phyloP scores from a whole-genome alignment of 768 basidiomycete species.

The Leccinum obscurum region DNA sequence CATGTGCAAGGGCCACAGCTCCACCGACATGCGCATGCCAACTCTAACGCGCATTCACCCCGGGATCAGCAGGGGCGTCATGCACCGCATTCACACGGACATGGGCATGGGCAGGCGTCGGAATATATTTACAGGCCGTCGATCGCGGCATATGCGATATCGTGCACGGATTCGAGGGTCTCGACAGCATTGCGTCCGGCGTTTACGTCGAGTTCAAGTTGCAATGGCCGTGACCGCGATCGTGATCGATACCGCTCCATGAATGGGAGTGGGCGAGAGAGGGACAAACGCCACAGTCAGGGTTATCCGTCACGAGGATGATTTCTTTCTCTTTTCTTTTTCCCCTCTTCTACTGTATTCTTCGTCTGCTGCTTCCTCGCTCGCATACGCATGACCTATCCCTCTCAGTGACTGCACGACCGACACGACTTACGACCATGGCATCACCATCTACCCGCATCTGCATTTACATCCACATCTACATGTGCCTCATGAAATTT shows the following conservation, averaged over 20 bases:
- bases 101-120: conserved; percentile 14
- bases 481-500: not conserved
- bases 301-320: conserved; percentile 16
- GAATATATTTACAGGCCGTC: conserved; percentile 33
- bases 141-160: conserved; percentile 33
- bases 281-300: conserved; percentile 19
- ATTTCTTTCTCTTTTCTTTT: not conserved
- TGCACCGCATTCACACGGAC: conserved; percentile 2
- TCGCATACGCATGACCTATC: not conserved
- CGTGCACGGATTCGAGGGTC: conserved; percentile 34
- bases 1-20: conserved; percentile 9
- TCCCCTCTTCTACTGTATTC: too few species aligned
- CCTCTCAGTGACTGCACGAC: not conserved
- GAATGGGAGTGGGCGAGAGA: conserved; percentile 10
- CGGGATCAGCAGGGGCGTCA: conserved; percentile 22
- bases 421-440: not conserved
- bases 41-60: conserved; percentile 3
- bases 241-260: conserved; percentile 18
- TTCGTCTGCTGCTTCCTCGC: not conserved
- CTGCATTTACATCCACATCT: not conserved
- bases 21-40: conserved; percentile 18
- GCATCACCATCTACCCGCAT: not conserved
- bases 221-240: conserved; percentile 20
- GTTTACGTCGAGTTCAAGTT: conserved; percentile 29
- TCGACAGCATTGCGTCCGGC: conserved; percentile 36